phyloP scores from a whole-genome alignment of 805 yeast genomes.

The Lipomyces sp. region DNA sequence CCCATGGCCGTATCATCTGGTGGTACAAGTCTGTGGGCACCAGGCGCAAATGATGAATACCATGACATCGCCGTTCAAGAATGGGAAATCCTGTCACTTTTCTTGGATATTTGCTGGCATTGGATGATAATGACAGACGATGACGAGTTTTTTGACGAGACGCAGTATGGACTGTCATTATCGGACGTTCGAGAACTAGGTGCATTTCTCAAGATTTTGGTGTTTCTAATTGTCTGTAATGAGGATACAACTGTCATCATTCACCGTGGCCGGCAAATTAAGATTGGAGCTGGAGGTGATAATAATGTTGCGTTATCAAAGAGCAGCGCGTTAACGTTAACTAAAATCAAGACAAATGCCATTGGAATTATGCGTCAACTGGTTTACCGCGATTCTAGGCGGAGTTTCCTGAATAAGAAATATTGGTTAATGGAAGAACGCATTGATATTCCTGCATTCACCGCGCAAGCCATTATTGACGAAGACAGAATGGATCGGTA shows the following conservation, averaged over 20 bases:
- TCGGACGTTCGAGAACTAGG: constrained; percentile 52
- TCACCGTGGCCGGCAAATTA: constrained; percentile 21
- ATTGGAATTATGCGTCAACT: constrained; percentile 66
- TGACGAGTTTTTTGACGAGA: constrained; percentile 56
- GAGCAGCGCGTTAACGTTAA: constrained; percentile 28
- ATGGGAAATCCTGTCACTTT: constrained; percentile 51
- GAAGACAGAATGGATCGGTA: constrained; percentile 46
- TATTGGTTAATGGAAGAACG: constrained; percentile 59
- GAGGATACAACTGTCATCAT: constrained; percentile 24
- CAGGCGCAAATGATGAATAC: constrained; percentile 12
- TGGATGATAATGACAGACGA: constrained; percentile 72
- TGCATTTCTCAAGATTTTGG: constrained; percentile 55
- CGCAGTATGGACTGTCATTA: constrained; percentile 49
- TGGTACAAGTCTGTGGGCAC: constrained; percentile 21
- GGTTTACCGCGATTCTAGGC: constrained; percentile 67
- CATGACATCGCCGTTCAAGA: constrained; percentile 15
- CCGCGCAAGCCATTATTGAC: constrained; percentile 50
- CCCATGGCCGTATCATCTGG: background rate
- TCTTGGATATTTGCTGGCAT: constrained; percentile 67
- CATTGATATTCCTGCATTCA: constrained; percentile 48
- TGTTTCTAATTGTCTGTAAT: constrained; percentile 57
- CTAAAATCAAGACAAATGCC: constrained; percentile 47
- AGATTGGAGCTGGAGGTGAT: constrained; percentile 18
- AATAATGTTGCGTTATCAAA: constrained; percentile 17
- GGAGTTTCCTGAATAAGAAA: constrained; percentile 54